Evolutionary conservation across 2,329 filamentous ascomycete species (phyloP), one percentile per base, ranked within the genome.

Genomic region (Samsoniella hepiali): DNA sequence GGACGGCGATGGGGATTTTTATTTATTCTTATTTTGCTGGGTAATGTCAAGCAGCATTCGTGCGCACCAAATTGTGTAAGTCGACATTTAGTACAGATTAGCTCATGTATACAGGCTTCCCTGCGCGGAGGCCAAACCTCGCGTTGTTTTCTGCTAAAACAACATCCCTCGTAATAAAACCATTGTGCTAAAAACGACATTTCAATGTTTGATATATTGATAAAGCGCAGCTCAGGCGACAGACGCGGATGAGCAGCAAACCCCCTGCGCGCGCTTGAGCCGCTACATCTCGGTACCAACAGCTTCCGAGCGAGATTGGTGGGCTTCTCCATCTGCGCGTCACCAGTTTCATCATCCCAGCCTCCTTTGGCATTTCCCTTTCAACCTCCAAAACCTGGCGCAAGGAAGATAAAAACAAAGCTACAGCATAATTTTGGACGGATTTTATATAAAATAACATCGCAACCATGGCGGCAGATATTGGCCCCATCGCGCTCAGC

Each of bases 401-500:
- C 34, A 5, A 34, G 34, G 34, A 34, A 34, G 9, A 34, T 11
- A 51, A 51, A 34, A n/a, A 22, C 10, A 54, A 40, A 56, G 29
- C 42, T 3, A 31, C 36, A 11, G 15, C n/a, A 56, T 29, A 31
- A 11, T 15, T 11, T 5, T 42, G 13, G 5, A n/a, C 9, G 3
- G 13, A 1, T 7, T 44, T 5, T 44, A 15, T 11, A 38, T 15
- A 13, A 3, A 40, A 11, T 15, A 3, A 17, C 29, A 27, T 22
- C 15, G 11, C 29, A 22, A 49, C 11, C 13, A 62, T 62, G 59
- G 59, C 59, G 29, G 32, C 59, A 31, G 34, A 51, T 13, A 31
- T 42, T 40, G 49, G 50, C 22, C 59, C 59, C 50, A 55, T 62
- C 32, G 56, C 59, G 29, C 59, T 62, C 59, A 22, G 13, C 42